Conservation (phyloP, 2,329 filamentous ascomycete species). For the Macroventuria anomochaeta region DNA sequence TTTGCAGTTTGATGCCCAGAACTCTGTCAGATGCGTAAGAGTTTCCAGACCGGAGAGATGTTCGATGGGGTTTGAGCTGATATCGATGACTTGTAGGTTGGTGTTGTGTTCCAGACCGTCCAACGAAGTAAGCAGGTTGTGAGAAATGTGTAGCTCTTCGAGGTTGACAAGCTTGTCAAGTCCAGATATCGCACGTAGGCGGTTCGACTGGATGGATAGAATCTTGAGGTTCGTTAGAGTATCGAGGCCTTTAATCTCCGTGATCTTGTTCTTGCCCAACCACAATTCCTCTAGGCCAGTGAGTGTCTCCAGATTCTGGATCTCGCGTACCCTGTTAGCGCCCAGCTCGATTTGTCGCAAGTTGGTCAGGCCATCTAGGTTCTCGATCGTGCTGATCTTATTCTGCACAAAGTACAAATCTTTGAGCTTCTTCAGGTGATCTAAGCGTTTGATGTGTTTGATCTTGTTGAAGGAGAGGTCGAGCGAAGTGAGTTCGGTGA, state of each 20-base stretch:
- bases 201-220: constrained; percentile 94
- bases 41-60: constrained; percentile 75
- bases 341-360: constrained; percentile 87
- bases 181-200: constrained; percentile 78
- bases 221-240: constrained; percentile 80
- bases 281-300: constrained; percentile 85
- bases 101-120: constrained; percentile 64
- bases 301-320: constrained; percentile 81
- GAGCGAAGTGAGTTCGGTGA: constrained; percentile 76
- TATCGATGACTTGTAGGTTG: constrained; percentile 77
- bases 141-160: constrained; percentile 93
- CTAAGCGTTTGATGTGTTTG: constrained; percentile 93
- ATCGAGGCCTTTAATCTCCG: constrained; percentile 76
- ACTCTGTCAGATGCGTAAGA: constrained; percentile 77
- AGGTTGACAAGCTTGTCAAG: constrained; percentile 76
- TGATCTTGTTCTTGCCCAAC: constrained; percentile 97
- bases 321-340: constrained; percentile 88
- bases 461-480: constrained; percentile 99
- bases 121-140: constrained; percentile 85
- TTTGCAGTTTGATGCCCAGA: constrained; percentile 94
- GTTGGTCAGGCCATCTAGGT: constrained; percentile 74
- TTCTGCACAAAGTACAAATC: constrained; percentile 95
- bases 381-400: constrained; percentile 87
- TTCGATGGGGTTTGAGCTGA: constrained; percentile 84
- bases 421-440: constrained; percentile 75